Evolutionary conservation across 2,329 filamentous ascomycete species (phyloP).

Genomic region (Chrysoporthe puriensis): DNA sequence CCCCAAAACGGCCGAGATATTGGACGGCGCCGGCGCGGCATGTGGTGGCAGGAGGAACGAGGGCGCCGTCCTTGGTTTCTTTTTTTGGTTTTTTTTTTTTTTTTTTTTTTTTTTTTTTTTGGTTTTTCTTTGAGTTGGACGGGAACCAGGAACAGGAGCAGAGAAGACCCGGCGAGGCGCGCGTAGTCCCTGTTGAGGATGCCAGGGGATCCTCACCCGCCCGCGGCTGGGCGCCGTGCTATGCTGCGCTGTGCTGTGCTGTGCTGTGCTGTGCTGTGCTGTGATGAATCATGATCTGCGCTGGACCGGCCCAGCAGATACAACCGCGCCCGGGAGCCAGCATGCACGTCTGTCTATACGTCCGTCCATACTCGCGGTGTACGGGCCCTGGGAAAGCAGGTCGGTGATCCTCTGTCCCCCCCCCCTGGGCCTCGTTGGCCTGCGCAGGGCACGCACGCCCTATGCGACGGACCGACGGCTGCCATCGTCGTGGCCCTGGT

Average conservation of each 20-base stretch:
- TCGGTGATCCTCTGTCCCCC: too few relatives aligned
- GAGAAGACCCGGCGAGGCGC: not conserved
- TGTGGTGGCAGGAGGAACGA: not conserved
- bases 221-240: not conserved
- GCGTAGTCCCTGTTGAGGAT: not conserved
- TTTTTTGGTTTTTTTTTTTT: not conserved
- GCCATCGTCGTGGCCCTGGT: too few relatives aligned
- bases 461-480: too few relatives aligned
- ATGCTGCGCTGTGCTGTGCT: too few relatives aligned
- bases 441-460: too few relatives aligned
- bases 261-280: too few relatives aligned
- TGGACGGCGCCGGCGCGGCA: not conserved
- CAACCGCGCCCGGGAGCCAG: too few relatives aligned
- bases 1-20: not conserved
- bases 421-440: too few relatives aligned
- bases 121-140: not conserved
- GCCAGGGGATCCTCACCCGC: conserved; percentile 6
- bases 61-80: not conserved
- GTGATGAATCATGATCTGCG: conserved; percentile 10
- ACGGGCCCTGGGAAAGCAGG: too few relatives aligned
- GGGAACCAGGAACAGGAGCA: not conserved
- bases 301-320: too few relatives aligned
- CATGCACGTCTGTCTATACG: too few relatives aligned
- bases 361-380: too few relatives aligned
- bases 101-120: not conserved